Evolutionary conservation across 1,284 basidiomycete genomes (phyloP).

Genomic region (Schizopora paradoxa): DNA sequence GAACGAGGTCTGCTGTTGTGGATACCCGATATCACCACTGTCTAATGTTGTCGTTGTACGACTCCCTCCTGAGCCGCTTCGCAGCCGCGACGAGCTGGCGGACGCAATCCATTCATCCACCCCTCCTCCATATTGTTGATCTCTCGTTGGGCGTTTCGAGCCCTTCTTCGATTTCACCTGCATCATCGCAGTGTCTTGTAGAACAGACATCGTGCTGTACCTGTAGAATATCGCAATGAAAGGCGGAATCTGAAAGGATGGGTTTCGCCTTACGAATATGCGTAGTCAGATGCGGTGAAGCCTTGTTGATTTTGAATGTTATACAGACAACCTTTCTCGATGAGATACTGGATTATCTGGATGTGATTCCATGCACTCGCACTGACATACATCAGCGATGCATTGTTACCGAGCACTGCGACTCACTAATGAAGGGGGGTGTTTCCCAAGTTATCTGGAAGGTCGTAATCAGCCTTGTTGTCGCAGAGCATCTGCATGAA

Average conservation of each 20-base stretch:
- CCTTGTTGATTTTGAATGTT: constrained; percentile 82
- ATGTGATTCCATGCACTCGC: constrained; percentile 65
- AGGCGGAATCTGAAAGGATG: constrained; percentile 13
- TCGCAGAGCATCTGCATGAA: constrained; percentile 75
- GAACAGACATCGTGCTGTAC: constrained; percentile 62
- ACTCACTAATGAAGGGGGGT: constrained; percentile 89
- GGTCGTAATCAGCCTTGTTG: constrained; percentile 80
- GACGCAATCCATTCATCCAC: no score
- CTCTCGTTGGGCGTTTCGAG: constrained; percentile 62
- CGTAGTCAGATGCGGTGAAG: constrained; percentile 88
- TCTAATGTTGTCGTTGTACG: constrained; percentile 70
- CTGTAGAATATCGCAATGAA: constrained; percentile 32
- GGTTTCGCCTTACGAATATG: constrained; percentile 67
- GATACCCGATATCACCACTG: constrained; percentile 46
- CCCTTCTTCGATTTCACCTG: constrained; percentile 76
- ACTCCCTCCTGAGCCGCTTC: constrained; percentile 77
- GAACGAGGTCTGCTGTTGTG: constrained; percentile 34
- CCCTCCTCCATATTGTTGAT: constrained; percentile 55
- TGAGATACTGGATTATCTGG: constrained; percentile 79
- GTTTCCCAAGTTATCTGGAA: constrained; percentile 88
- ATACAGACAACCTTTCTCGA: constrained; percentile 84
- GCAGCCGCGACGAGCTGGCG: no score
- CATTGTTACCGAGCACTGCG: constrained; percentile 10
- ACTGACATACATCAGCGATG: constrained; percentile 34
- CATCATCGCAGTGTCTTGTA: constrained; percentile 70